phyloP scores from a whole-genome alignment of 345 rosid genomes.

The Bruguiera sexangula region DNA sequence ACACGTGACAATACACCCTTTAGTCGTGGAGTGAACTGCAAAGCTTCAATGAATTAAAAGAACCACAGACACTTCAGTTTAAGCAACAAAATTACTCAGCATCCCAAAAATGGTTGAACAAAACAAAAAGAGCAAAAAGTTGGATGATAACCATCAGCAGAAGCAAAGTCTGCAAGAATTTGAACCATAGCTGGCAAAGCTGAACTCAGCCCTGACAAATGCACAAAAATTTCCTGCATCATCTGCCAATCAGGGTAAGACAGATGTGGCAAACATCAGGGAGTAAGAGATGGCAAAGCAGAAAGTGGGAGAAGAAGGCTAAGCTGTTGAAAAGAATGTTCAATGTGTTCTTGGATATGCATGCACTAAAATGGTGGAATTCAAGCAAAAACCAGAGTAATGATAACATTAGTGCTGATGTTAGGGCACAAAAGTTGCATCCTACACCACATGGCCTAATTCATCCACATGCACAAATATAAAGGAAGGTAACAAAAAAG shows the following conservation, averaged over 20 bases:
- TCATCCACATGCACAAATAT: background rate
- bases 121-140: constrained; percentile 23
- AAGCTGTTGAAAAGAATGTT: background rate
- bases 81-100: constrained; percentile 26
- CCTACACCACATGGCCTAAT: background rate
- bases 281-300: constrained; percentile 10
- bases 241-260: constrained; percentile 49
- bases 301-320: background rate
- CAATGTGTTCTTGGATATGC: background rate
- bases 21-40: constrained; percentile 88
- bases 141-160: constrained; percentile 76
- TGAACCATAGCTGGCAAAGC: constrained; percentile 93
- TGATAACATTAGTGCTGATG: background rate
- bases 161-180: constrained; percentile 94
- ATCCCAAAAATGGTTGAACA: constrained; percentile 5
- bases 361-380: background rate
- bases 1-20: constrained; percentile 86
- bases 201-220: constrained; percentile 65
- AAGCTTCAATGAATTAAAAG: constrained; percentile 57
- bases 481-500: too few relatives aligned
- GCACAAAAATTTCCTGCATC: constrained; percentile 93
- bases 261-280: constrained; percentile 12
- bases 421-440: background rate
- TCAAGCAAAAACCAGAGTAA: background rate
- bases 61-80: constrained; percentile 24